Evolutionary conservation across 2,329 filamentous ascomycete genomes (phyloP).

Genomic region (Chrysoporthe austroafricana): DNA sequence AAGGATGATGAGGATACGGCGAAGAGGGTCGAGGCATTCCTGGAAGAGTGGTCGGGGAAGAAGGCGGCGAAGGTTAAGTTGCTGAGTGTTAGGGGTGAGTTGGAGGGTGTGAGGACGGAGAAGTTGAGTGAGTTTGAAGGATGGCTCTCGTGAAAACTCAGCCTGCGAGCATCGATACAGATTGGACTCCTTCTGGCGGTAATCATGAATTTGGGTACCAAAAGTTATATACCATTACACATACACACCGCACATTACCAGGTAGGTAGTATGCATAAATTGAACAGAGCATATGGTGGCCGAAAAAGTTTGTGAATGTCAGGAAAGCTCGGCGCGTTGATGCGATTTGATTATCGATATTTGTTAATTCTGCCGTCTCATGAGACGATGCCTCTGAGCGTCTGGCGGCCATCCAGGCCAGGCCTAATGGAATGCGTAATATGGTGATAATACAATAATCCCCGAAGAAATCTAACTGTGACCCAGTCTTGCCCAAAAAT

Average conservation of each 20-base stretch:
- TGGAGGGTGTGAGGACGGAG: conserved; percentile 65
- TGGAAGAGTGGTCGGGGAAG: conserved; percentile 66
- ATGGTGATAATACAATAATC: conserved; percentile 21
- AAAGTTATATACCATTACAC: not conserved
- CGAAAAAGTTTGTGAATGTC: not conserved
- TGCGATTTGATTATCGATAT: not conserved
- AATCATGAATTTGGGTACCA: not conserved
- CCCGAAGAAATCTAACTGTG: conserved; percentile 9
- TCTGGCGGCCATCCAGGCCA: not conserved
- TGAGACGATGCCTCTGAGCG: conserved; percentile 1
- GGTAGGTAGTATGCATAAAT: not conserved
- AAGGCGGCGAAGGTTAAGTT: conserved; percentile 68
- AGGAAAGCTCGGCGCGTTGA: not conserved
- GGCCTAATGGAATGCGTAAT: conserved; percentile 8
- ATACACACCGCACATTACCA: conserved; percentile 1
- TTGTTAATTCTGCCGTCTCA: not conserved
- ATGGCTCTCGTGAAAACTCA: conserved; percentile 42
- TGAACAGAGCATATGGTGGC: not conserved
- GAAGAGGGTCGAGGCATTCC: conserved; percentile 60
- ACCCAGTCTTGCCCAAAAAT: not conserved
- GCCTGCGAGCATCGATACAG: not conserved
- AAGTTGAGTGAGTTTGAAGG: conserved; percentile 46
- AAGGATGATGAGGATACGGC: conserved; percentile 71
- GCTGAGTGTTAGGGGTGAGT: conserved; percentile 71
- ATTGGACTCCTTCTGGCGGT: not conserved